A percentile compares a stretch with the other conserved stretches of the same genome.
phyloP scores from a whole-genome alignment of 495 filamentous ascomycete genomes.

The Hypoxylon subgilvum region DNA sequence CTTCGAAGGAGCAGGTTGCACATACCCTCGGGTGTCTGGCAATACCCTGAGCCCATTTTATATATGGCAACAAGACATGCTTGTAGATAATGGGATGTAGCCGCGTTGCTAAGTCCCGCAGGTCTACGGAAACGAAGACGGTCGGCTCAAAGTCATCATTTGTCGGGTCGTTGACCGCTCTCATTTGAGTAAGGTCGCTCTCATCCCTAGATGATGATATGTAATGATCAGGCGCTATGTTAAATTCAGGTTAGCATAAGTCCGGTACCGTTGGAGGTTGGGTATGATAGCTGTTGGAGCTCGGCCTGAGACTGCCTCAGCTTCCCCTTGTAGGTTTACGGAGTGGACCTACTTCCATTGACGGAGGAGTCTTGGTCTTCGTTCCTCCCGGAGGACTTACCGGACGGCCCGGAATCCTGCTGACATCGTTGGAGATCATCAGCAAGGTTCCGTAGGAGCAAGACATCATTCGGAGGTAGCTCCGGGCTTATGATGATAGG shows the following conservation, averaged over 20 bases:
- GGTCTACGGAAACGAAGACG: slow-evolving; percentile 48
- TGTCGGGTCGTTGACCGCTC: slow-evolving; percentile 59
- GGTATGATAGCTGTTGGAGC: slow-evolving; percentile 11
- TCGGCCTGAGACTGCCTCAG: slow-evolving; percentile 11
- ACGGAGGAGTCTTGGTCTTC: slow-evolving; percentile 1
- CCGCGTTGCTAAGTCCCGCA: slow-evolving; percentile 37
- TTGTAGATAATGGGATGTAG: slow-evolving; percentile 46
- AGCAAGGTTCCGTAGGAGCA: slow-evolving; percentile 58
- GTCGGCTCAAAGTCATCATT: slow-evolving; percentile 46
- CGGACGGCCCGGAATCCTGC: slow-evolving; percentile 12
- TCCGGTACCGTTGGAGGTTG: background rate
- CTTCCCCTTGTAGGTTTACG: slow-evolving; percentile 16
- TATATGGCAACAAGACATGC: slow-evolving; percentile 63
- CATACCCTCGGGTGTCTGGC: slow-evolving; percentile 56
- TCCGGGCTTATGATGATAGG: slow-evolving; percentile 50
- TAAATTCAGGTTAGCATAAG: slow-evolving; percentile 21
- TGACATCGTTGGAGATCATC: slow-evolving; percentile 39
- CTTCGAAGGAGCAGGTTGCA: background rate
- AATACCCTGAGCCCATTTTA: slow-evolving; percentile 57
- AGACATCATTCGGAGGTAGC: slow-evolving; percentile 55
- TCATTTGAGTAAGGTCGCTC: slow-evolving; percentile 49
- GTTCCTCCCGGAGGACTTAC: slow-evolving; percentile 4
- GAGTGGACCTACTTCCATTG: slow-evolving; percentile 26
- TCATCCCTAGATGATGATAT: slow-evolving; percentile 26
- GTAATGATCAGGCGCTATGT: slow-evolving; percentile 12